Evolutionary conservation across 192 early-diverging fungal genomes (phyloP).

Genomic region (Endogone sp.): DNA sequence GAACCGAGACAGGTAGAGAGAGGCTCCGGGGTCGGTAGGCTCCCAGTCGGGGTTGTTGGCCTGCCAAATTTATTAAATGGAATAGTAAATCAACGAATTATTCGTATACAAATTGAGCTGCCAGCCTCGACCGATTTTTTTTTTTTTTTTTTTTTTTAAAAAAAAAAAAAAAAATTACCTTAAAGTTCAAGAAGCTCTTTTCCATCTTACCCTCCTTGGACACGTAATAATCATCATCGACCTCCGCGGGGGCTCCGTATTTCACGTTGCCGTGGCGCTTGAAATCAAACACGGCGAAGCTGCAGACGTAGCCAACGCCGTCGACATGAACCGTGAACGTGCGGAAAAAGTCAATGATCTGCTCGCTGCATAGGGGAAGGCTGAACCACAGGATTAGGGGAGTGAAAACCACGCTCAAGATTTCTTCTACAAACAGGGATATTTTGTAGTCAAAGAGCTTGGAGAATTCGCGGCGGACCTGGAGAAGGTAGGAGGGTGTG

Average conservation of each 20-base stretch:
- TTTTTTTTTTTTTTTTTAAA: too few species aligned
- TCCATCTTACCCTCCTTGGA: constrained; percentile 98
- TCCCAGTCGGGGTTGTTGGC: constrained; percentile 93
- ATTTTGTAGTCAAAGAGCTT: constrained; percentile 79
- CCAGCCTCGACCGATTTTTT: too few species aligned
- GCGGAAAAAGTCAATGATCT: constrained; percentile 91
- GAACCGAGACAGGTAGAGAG: constrained; percentile 71
- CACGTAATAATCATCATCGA: constrained; percentile 50
- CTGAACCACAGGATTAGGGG: constrained; percentile 82
- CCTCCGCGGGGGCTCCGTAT: constrained; percentile 71
- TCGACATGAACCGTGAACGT: constrained; percentile 93
- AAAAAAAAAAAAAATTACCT: too few species aligned
- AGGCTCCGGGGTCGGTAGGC: constrained; percentile 73
- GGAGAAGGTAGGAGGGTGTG: too few species aligned
- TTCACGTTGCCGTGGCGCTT: constrained; percentile 82
- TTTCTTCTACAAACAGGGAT: constrained; percentile 74
- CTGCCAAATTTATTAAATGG: constrained; percentile 26
- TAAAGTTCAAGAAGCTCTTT: constrained; percentile 94
- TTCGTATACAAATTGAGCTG: constrained; percentile 1
- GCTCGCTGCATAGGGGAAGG: constrained; percentile 67
- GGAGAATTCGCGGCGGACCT: constrained; percentile 78
- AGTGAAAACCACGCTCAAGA: constrained; percentile 73
- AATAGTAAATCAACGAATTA: background rate
- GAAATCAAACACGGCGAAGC: constrained; percentile 96
- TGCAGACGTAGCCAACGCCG: constrained; percentile 91